Base-by-base conservation (phyloP, 441 rosid species). In the Arabidopsis lyrata region DNA sequence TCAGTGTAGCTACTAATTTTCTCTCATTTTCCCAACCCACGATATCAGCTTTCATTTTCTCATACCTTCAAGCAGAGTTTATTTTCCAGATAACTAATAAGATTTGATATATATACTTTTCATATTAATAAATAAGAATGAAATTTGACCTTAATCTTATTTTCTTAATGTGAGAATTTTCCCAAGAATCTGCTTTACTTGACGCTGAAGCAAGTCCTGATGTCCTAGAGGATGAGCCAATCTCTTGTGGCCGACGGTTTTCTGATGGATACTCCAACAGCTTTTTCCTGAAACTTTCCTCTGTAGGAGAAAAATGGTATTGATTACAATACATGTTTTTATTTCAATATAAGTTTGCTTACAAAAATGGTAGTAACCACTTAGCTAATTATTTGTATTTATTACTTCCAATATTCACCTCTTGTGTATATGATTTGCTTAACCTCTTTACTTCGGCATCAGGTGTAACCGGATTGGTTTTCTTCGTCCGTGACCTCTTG, bases 1-100 rank as follows among this genome's bases (percentile, higher is more conserved):
- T 81, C 24, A 79, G 84, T 64, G 67, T 85, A 54, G 89, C 89
- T 67, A 77, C 79, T 76, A 66, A 67, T 76, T 88, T 91, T 86
- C 81, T 90, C 39, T 85, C 86, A 12, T 84, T 83, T 86, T 89
- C 90, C 98, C 96, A 88, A 2, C 68, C 81, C 74, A 85, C 65
- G 74, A 91, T 83, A n/a, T 84, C 73, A 41, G 86, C 73, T 71
- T 81, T 88, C 81, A 77, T 66, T 56, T 83, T 87, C 80, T 88
- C 93, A 56, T 77, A 81, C 95, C 93, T 93, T 85, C 72, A 66
- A 74, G 3, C 0, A 54, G 5, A 39, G 8, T 32, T 39, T 55
- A 34, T 44, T 75, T 15, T 63, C 36, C 9, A 52, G 6, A 44
- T 67, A 34, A 59, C 4, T 35, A 9, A 50, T 29, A 71, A 42